Percentiles rank a stretch among this genome's conserved stretches.
phyloP scores from a whole-genome alignment of 306 rosid species.

The Cicer chorassanicum region DNA sequence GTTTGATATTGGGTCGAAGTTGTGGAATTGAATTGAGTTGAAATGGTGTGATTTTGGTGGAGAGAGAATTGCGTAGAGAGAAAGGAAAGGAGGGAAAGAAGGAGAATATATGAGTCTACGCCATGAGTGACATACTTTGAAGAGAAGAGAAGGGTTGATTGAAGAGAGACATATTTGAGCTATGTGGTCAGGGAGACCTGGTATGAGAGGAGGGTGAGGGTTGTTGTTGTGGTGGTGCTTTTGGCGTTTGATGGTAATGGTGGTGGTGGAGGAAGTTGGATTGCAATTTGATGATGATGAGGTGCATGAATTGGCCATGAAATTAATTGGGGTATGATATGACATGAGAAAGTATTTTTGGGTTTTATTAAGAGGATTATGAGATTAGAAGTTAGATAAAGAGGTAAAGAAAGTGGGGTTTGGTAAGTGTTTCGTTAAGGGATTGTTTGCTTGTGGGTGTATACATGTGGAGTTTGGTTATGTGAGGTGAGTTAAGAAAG shows the following conservation, averaged over 20 bases:
- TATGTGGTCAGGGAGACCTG: slow-evolving; percentile 80
- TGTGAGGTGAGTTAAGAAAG: not conserved
- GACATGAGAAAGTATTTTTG: not conserved
- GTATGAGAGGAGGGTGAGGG: slow-evolving; percentile 47
- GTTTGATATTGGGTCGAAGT: slow-evolving; percentile 69
- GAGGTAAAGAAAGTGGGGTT: slow-evolving; percentile 2
- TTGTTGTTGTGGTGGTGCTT: slow-evolving; percentile 14
- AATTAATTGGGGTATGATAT: not conserved
- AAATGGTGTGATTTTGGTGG: not conserved
- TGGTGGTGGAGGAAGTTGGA: not conserved
- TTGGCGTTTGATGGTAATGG: slow-evolving; percentile 37
- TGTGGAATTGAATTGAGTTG: slow-evolving; percentile 46
- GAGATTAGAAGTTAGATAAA: not conserved
- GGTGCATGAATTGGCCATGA: slow-evolving; percentile 40
- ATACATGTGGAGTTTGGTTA: slow-evolving; percentile 20
- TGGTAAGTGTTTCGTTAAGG: slow-evolving; percentile 13
- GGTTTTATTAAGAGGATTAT: not conserved
- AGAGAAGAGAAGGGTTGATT: slow-evolving; percentile 56
- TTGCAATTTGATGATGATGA: not conserved
- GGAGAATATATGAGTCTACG: slow-evolving; percentile 72
- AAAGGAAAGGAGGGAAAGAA: slow-evolving; percentile 74
- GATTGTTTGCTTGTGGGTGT: slow-evolving; percentile 35
- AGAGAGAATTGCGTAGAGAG: slow-evolving; percentile 65
- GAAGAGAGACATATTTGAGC: slow-evolving; percentile 67
- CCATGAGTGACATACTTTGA: slow-evolving; percentile 70